A percentile compares a stretch with the other conserved stretches of the same genome.
Evolutionary conservation across 2,329 filamentous ascomycete genomes (phyloP).

Genomic region (Trichoderma sp.): DNA sequence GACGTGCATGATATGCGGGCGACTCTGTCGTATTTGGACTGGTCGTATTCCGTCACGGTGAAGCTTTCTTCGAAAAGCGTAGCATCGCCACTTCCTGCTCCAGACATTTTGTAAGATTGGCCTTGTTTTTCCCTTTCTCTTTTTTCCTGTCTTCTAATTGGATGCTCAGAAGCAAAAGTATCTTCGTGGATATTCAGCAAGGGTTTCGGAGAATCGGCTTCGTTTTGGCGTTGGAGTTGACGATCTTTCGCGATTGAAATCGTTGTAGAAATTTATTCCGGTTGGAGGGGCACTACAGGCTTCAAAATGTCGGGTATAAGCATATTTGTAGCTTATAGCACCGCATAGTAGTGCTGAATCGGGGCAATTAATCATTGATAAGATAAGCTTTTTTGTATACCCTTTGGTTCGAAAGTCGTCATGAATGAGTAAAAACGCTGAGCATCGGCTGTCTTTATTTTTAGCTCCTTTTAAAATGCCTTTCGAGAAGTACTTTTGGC

Average conservation of each 20-base stretch:
- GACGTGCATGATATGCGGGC: constrained; percentile 79
- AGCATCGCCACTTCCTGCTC: constrained; percentile 69
- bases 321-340: not conserved
- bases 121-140: constrained; percentile 12
- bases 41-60: constrained; percentile 74
- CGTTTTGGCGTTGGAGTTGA: not conserved
- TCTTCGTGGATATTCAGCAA: not conserved
- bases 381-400: not conserved
- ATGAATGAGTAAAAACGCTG: not conserved
- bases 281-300: constrained; percentile 9
- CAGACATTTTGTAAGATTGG: constrained; percentile 21
- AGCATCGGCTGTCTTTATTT: not conserved
- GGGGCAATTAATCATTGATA: not conserved
- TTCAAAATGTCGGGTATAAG: not conserved
- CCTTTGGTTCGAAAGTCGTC: not conserved
- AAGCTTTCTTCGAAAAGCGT: constrained; percentile 94
- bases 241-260: not conserved
- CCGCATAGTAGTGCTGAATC: not conserved
- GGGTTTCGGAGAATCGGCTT: not conserved
- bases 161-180: not conserved
- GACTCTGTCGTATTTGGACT: constrained; percentile 92
- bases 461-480: too few relatives aligned
- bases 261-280: constrained; percentile 2
- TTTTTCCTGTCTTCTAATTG: not conserved
- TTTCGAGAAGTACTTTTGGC: not conserved